Percentiles rank a stretch among this genome's conserved stretches.
phyloP scores from a whole-genome alignment of 1,284 basidiomycete genomes.

The Schizophyllum amplum region DNA sequence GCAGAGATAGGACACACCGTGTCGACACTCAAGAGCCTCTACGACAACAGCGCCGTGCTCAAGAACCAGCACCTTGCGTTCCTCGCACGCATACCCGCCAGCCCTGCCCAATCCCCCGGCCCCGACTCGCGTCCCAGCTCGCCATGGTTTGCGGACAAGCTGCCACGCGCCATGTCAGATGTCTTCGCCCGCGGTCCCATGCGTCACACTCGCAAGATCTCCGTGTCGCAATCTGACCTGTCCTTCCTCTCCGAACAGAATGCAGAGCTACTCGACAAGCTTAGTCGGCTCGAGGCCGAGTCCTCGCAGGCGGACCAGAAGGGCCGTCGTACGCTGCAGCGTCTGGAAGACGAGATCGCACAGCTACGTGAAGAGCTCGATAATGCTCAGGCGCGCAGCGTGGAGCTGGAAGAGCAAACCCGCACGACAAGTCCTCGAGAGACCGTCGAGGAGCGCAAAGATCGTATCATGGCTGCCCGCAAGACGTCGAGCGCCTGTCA shows the following conservation, averaged over 20 bases:
- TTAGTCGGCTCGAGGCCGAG: constrained; percentile 69
- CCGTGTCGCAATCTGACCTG: constrained; percentile 62
- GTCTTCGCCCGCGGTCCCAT: constrained; percentile 16
- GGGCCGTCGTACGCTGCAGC: constrained; percentile 60
- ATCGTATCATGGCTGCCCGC: constrained; percentile 39
- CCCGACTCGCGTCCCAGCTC: constrained; percentile 18
- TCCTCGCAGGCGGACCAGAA: constrained; percentile 55
- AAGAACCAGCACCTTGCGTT: constrained; percentile 63
- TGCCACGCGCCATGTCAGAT: constrained; percentile 5
- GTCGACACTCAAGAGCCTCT: constrained; percentile 57
- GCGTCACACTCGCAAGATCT: constrained; percentile 44
- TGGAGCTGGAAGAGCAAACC: constrained; percentile 60
- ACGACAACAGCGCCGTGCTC: constrained; percentile 59
- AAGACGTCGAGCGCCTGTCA: constrained; percentile 15
- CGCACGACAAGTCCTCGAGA: constrained; percentile 20
- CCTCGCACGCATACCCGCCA: constrained; percentile 46
- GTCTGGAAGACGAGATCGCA: constrained; percentile 71
- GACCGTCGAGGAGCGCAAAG: constrained; percentile 46
- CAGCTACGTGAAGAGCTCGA: constrained; percentile 66
- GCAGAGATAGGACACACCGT: constrained; percentile 64
- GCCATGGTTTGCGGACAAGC: constrained; percentile 6
- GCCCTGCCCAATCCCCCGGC: constrained; percentile 27
- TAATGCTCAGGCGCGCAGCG: constrained; percentile 56
- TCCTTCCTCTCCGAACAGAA: constrained; percentile 73
- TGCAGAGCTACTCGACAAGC: constrained; percentile 63